Base-by-base conservation (phyloP, 257 asterid species). In the Solanum bukasovii region DNA sequence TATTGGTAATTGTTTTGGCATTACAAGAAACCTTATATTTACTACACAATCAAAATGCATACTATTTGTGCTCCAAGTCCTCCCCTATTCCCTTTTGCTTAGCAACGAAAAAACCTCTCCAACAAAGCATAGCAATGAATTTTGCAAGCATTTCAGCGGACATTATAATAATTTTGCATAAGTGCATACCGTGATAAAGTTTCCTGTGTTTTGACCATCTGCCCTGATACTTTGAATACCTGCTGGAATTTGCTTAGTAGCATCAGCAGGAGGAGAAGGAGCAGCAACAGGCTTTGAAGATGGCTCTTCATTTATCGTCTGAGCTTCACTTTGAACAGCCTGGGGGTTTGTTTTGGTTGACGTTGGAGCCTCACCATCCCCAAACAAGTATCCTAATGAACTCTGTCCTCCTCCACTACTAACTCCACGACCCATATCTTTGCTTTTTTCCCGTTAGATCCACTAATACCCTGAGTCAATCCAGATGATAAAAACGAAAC, bases 401-500 rank as follows among this genome's bases (percentile, higher is more conserved):
- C 85, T 81, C 40, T 46, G 85, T 27, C 85, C 85, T 81, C 85
- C 85, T 46, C 85, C 85, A 18, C 85, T 81, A 4, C 85, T 81
- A 18, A 81, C 85, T 81, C 85, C 85, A 81, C 85, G 85, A 81
- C 85, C 85, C 85, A 81, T 81, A 81, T 46, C 68, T 46, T 81
- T 46, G 40, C 25, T 25, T n/a, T 2, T 78, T 78, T 7, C 65
- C 61, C 29, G 38, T 13, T 25, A 42, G 84, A 78, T 44, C 65
- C 65, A 78, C 56, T 8, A 44, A 42, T 78, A 27, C 38, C 59
- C 84, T 78, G 38, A 25, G 49, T 2, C 65, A 42, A 78, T 56
- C 37, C 38, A 42, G 65, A 42, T 3, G 68, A 46, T 29, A 46
- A 34, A 29, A 81, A 46, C 16, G 1, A 81, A 46, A 37, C 68